phyloP scores from a whole-genome alignment of 2,329 filamentous ascomycete species.

The Emergomyces orientalis region DNA sequence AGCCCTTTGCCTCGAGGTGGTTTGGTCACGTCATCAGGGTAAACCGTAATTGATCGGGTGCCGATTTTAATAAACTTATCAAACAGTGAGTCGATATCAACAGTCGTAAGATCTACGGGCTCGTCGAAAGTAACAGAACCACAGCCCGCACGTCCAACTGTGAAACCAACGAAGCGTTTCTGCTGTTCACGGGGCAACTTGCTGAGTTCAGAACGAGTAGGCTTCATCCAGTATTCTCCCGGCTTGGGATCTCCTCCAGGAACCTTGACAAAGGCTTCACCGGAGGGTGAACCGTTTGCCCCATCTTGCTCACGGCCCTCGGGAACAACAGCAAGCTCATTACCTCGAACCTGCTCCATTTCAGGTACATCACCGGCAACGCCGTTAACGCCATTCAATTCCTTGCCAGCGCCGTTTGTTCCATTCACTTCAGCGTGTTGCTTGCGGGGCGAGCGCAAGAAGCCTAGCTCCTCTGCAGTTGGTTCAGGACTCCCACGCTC shows the following conservation, averaged over 20 bases:
- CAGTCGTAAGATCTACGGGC: constrained; percentile 69
- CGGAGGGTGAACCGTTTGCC: constrained; percentile 30
- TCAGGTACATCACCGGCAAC: constrained; percentile 41
- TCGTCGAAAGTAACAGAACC: constrained; percentile 74
- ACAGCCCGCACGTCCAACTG: constrained; percentile 71
- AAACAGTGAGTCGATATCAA: constrained; percentile 72
- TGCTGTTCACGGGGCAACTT: constrained; percentile 73
- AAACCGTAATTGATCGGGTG: constrained; percentile 77
- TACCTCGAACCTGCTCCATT: constrained; percentile 62
- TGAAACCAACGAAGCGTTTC: constrained; percentile 63
- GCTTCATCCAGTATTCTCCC: constrained; percentile 81
- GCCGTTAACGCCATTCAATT: constrained; percentile 20
- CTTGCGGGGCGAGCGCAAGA: constrained; percentile 47
- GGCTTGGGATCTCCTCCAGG: constrained; percentile 44
- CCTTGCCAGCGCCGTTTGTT: constrained; percentile 18
- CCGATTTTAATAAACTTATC: constrained; percentile 67
- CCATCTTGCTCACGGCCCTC: constrained; percentile 51
- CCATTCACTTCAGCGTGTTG: constrained; percentile 38
- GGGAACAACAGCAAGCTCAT: constrained; percentile 68
- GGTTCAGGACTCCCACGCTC: constrained; percentile 45
- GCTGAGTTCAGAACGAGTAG: constrained; percentile 62
- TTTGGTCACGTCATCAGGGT: constrained; percentile 65
- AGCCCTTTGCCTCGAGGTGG: constrained; percentile 77
- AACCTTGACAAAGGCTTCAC: constrained; percentile 24
- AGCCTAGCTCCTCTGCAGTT: constrained; percentile 51